Evolutionary conservation across 129 eudicot species (phyloP).

Genomic region (Flaveria ramosissima): DNA sequence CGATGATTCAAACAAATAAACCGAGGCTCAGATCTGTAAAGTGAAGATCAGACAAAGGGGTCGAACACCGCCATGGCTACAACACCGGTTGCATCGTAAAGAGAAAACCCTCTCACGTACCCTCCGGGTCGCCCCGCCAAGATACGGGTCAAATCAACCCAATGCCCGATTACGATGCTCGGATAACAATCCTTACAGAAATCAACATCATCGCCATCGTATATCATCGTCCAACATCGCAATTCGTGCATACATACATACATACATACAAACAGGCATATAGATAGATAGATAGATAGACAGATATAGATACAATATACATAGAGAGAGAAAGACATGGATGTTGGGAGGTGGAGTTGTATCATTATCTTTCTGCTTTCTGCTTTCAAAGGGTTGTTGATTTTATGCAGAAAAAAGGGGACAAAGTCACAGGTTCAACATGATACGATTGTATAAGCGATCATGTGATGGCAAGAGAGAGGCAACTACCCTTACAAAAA

Average conservation of each 20-base stretch:
- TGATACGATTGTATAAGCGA: not conserved
- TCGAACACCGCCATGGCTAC: constrained; percentile 27
- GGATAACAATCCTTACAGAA: not conserved
- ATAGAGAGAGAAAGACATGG: too few relatives aligned
- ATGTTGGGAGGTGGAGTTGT: too few relatives aligned
- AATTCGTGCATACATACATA: too few relatives aligned
- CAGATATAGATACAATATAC: too few relatives aligned
- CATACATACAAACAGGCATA: not conserved
- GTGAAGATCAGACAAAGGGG: not conserved
- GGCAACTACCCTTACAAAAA: not conserved
- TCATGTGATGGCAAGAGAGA: not conserved
- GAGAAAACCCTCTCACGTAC: not conserved
- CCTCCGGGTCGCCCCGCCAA: constrained; percentile 13
- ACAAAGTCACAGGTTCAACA: not conserved
- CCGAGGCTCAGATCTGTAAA: constrained; percentile 32
- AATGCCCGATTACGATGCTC: not conserved
- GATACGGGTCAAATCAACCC: not conserved
- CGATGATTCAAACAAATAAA: not conserved
- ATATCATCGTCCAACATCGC: too few relatives aligned
- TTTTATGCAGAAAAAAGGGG: not conserved
- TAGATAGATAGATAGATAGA: too few relatives aligned
- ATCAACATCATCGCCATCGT: not conserved
- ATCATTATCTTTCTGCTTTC: too few relatives aligned
- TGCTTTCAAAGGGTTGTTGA: not conserved
- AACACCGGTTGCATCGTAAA: not conserved